Percentiles rank a stretch among this genome's conserved stretches.
Conservation (phyloP, 441 rosid genomes). For the Gossypium davidsonii region DNA sequence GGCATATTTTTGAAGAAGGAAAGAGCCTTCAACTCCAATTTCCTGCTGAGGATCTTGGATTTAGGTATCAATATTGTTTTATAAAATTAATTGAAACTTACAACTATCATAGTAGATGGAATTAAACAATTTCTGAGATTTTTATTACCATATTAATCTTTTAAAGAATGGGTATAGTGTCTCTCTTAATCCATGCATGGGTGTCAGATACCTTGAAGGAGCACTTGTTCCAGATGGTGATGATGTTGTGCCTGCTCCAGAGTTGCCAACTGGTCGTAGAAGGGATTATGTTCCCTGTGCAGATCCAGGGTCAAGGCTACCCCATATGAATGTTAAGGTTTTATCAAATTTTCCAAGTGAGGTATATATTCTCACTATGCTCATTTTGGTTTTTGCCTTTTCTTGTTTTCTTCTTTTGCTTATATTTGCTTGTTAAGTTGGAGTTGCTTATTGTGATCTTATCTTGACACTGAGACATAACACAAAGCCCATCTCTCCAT, state of each 20-base stretch:
- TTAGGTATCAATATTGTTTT: conserved; percentile 47
- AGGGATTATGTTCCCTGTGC: conserved; percentile 80
- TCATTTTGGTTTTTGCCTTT: background rate
- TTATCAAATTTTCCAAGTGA: conserved; percentile 36
- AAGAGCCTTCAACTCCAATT: conserved; percentile 93
- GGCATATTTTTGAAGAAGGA: conserved; percentile 73
- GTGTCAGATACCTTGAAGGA: conserved; percentile 66
- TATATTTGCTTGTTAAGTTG: background rate
- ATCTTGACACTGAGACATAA: background rate
- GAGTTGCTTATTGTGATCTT: background rate
- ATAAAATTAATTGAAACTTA: background rate
- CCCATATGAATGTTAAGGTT: conserved; percentile 59
- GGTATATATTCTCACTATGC: conserved; percentile 22
- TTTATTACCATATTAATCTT: background rate
- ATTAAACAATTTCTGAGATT: background rate
- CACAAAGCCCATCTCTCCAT: background rate
- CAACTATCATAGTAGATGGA: background rate
- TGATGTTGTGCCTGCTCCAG: conserved; percentile 18
- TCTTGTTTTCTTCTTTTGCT: background rate
- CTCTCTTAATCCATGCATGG: conserved; percentile 11
- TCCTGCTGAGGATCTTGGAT: conserved; percentile 99
- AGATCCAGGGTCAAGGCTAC: conserved; percentile 81
- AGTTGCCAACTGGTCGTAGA: conserved; percentile 61
- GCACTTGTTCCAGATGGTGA: conserved; percentile 58
- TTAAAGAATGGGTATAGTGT: background rate